These are phyloP conservation scores for Lactuca saligna DNA, from an alignment of 129 eudicot species.

Conservation along the genomic window DNA sequence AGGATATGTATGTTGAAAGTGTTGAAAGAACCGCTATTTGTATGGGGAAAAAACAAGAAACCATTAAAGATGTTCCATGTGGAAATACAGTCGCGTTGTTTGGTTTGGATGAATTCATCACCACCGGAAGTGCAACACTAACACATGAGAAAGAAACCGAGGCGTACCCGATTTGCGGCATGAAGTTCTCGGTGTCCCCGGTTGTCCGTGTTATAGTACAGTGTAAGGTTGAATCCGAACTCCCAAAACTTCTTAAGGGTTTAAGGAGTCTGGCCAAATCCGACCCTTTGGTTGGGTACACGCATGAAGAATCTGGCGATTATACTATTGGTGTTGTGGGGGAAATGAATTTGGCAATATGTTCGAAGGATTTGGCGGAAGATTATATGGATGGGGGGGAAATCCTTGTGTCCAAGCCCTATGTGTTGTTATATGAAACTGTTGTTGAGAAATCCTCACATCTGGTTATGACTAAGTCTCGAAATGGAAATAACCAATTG, in stretches of 20 bases:
- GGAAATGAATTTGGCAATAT: conserved; percentile 76
- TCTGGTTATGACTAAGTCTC: conserved; percentile 84
- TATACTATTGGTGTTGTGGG: conserved; percentile 90
- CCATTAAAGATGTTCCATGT: conserved; percentile 80
- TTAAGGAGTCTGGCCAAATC: conserved; percentile 79
- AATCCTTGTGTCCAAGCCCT: conserved; percentile 68
- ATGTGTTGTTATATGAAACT: conserved; percentile 83
- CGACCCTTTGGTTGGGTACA: conserved; percentile 83
- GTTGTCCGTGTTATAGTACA: conserved; percentile 90
- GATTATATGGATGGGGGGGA: conserved; percentile 94
- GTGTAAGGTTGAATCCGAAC: conserved; percentile 90
- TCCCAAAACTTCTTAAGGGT: conserved; percentile 84
- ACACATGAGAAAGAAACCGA: conserved; percentile 75
- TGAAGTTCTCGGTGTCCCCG: conserved; percentile 90
- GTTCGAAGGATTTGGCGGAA: conserved; percentile 71
- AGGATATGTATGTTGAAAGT: conserved; percentile 69
- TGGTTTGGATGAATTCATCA: conserved; percentile 75
- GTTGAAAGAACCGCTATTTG: conserved; percentile 92
- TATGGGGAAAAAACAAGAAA: conserved; percentile 94
- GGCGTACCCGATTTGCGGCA: conserved; percentile 79
- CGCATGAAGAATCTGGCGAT: conserved; percentile 77
- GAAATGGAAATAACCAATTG: conserved; percentile 77
- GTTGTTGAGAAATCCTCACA: conserved; percentile 71
- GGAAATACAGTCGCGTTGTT: conserved; percentile 84
- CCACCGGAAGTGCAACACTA: conserved; percentile 66